Evolutionary conservation across 1,139 yeast species (phyloP).

Genomic region (Geotrichum restrictum): DNA sequence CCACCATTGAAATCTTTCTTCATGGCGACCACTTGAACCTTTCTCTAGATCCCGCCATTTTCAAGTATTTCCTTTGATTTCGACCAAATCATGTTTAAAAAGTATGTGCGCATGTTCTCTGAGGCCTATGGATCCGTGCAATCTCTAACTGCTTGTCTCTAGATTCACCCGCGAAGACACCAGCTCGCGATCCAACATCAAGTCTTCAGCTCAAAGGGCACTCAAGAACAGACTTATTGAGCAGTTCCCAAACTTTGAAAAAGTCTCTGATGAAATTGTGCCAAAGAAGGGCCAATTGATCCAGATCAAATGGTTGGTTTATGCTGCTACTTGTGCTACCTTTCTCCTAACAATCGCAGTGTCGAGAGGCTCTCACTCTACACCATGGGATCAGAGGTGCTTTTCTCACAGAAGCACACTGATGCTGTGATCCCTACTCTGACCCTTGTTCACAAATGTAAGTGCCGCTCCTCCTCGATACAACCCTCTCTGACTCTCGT

Average conservation of each 20-base stretch:
- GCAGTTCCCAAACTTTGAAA: slow-evolving; percentile 69
- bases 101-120: slow-evolving; percentile 15
- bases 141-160: neutral
- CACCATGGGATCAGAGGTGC: slow-evolving; percentile 66
- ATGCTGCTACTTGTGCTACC: neutral
- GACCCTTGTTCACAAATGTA: slow-evolving; percentile 63
- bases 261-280: slow-evolving; percentile 70
- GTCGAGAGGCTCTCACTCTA: slow-evolving; percentile 84
- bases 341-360: slow-evolving; percentile 24
- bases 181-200: slow-evolving; percentile 85
- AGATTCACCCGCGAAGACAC: slow-evolving; percentile 83
- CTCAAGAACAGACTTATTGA: slow-evolving; percentile 66
- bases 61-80: neutral
- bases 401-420: slow-evolving; percentile 79
- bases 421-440: slow-evolving; percentile 73
- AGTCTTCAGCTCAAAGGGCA: slow-evolving; percentile 87
- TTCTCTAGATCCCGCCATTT: slow-evolving; percentile 4
- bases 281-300: slow-evolving; percentile 90
- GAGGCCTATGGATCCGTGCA: too few relatives aligned
- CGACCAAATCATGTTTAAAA: slow-evolving; percentile 21
- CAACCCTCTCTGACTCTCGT: too few relatives aligned
- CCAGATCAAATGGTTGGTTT: slow-evolving; percentile 59
- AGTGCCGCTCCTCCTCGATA: neutral
- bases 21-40: neutral
- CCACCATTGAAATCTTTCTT: neutral